Percentiles rank a stretch among this genome's conserved stretches.
These are phyloP conservation scores for Sphaerostilbella broomeana DNA, from an alignment of 2,329 filamentous ascomycete genomes.

Conservation along the genomic window DNA sequence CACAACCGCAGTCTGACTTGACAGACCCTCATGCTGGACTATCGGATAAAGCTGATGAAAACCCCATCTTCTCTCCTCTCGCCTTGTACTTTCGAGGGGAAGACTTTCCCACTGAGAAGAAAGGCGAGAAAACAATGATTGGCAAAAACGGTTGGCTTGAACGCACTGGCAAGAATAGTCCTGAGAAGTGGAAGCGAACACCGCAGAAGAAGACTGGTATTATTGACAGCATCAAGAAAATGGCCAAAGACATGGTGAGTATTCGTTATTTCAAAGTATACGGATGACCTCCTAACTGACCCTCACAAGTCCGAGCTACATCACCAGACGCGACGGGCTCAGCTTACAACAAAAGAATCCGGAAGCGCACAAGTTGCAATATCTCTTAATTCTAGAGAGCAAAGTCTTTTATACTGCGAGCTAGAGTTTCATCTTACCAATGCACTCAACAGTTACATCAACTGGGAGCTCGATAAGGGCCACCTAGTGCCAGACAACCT, in stretches of 20 bases:
- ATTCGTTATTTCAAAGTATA: neutral
- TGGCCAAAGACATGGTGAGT: constrained; percentile 48
- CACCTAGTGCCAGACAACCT: constrained; percentile 46
- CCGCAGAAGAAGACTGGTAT: constrained; percentile 36
- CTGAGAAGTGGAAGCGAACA: constrained; percentile 21
- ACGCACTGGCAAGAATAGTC: constrained; percentile 25
- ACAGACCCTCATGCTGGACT: neutral
- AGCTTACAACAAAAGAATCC: constrained; percentile 24
- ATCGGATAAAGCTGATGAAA: constrained; percentile 10
- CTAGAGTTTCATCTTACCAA: constrained; percentile 49
- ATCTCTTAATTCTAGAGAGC: constrained; percentile 49
- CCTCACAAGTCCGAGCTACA: constrained; percentile 31
- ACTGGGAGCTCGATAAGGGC: constrained; percentile 47
- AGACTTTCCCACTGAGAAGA: constrained; percentile 33
- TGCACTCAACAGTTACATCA: constrained; percentile 46
- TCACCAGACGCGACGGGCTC: constrained; percentile 27
- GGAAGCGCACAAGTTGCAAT: constrained; percentile 33
- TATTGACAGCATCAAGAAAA: constrained; percentile 43
- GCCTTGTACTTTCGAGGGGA: constrained; percentile 35
- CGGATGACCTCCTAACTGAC: constrained; percentile 13
- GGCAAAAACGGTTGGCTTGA: constrained; percentile 53
- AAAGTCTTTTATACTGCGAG: constrained; percentile 53
- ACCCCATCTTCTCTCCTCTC: constrained; percentile 35
- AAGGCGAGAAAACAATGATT: constrained; percentile 45
- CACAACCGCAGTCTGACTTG: neutral